These are phyloP conservation scores for Scutellaria baicalensis DNA, from an alignment of 257 asterid species.

Conservation along the genomic window DNA sequence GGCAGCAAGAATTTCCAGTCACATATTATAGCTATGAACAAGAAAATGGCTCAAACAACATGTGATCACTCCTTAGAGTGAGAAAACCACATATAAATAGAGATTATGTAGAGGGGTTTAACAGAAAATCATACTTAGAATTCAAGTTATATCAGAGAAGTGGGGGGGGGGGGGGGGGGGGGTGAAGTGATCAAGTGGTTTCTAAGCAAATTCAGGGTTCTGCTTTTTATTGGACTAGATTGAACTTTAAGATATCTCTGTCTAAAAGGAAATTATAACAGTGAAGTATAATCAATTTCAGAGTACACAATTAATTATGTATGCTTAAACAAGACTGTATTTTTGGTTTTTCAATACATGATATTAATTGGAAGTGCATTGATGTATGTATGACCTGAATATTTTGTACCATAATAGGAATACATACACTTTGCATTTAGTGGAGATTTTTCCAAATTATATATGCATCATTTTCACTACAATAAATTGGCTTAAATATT, in stretches of 20 bases:
- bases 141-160: constrained; percentile 25
- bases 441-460: background rate
- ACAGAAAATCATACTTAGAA: constrained; percentile 29
- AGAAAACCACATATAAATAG: background rate
- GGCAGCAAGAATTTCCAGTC: constrained; percentile 3
- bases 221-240: constrained; percentile 27
- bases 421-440: background rate
- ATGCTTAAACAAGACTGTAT: background rate
- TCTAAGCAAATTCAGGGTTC: constrained; percentile 31
- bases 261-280: background rate
- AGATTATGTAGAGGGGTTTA: constrained; percentile 17
- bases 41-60: constrained; percentile 2
- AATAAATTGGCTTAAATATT: background rate
- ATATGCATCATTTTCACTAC: background rate
- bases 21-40: background rate
- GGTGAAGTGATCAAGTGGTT: constrained; percentile 38
- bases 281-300: background rate
- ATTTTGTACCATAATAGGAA: background rate
- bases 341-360: too few species aligned
- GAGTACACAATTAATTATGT: background rate
- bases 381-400: background rate
- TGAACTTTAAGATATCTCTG: constrained; percentile 34
- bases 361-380: background rate
- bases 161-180: background rate
- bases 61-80: background rate